Base-by-base conservation (phyloP, 441 rosid genomes). In the Euphorbia corollata region DNA sequence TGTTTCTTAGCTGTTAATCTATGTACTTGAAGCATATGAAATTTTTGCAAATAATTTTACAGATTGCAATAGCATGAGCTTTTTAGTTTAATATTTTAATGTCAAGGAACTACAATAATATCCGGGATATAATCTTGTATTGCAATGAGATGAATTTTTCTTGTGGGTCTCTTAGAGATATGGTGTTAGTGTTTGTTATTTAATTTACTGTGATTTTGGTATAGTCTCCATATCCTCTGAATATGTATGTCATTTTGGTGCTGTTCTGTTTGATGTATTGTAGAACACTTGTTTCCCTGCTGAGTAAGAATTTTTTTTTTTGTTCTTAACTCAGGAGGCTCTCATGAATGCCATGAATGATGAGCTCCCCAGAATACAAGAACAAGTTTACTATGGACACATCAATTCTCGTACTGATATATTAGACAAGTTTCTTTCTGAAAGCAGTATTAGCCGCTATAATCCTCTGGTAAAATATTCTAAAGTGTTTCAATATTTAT, bases 351-450 rank as follows among this genome's bases (percentile, higher is more conserved):
- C 98, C 73, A 90, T 95, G 92, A 95, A 90, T 75, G 98, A 90
- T 23, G 98, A 95, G 77, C 97, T 92, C 73, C 87, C 93, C 39
- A 95, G 85, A 83, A 85, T 95, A 73, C 97, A 95, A 78, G 99
- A 95, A 75, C 96, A 90, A 82, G 98, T 95, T 78, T 95, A 95
- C 72, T 88, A 82, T 63, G 96, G 99, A 9, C 91, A 86, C 54
- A 87, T 92, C 78, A 88, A 79, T 77, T 89, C 99, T 70, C 89
- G 57, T 59, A 89, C 96, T 65, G 86, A 92, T 76, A 84, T 95
- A 66, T 81, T 92, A 78, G 98, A 95, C 80, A 92, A 95, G 69
- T 79, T 89, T 73, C 83, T 95, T 24, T 83, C 91, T 24, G 98
- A 92, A 84, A 85, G 73, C 83, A 94, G 97, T 74, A 74, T 95